These are phyloP conservation scores for Alternaria triticina DNA, from an alignment of 2,329 filamentous ascomycete genomes.

Conservation along the genomic window DNA sequence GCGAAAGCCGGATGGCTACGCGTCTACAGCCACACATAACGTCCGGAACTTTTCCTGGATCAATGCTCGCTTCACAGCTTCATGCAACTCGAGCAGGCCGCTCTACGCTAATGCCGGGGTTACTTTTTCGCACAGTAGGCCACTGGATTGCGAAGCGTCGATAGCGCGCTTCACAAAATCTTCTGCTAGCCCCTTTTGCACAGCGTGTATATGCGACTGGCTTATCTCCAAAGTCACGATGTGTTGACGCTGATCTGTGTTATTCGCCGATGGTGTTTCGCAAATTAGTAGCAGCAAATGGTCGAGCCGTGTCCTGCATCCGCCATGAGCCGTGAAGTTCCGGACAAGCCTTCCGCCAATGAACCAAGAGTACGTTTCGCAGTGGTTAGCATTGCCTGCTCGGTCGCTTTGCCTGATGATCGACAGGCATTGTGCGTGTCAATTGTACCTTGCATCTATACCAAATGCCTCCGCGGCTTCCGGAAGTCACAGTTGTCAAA, in stretches of 20 bases:
- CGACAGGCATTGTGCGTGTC: constrained; percentile 4
- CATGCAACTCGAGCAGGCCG: not conserved
- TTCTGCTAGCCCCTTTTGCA: not conserved
- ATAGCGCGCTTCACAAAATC: not conserved
- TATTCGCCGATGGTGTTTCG: not conserved
- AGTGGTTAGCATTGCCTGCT: not conserved
- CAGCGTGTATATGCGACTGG: not conserved
- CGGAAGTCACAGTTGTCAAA: not conserved
- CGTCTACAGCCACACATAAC: not conserved
- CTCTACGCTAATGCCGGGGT: constrained; percentile 1
- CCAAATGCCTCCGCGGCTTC: constrained; percentile 10
- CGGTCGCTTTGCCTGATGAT: constrained; percentile 7
- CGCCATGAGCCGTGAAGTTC: constrained; percentile 2
- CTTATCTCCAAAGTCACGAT: not conserved
- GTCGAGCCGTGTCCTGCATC: not conserved
- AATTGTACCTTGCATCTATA: constrained; percentile 13
- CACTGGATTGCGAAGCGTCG: constrained; percentile 2
- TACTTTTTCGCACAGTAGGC: constrained; percentile 1
- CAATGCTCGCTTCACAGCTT: not conserved
- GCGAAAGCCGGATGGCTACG: not conserved
- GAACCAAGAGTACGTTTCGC: not conserved
- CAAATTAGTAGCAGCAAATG: constrained; percentile 1
- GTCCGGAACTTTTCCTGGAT: constrained; percentile 9
- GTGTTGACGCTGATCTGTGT: not conserved
- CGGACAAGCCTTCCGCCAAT: constrained; percentile 9